Evolutionary conservation across 139 green algal genomes (phyloP).

Genomic region (Closterium sp.): DNA sequence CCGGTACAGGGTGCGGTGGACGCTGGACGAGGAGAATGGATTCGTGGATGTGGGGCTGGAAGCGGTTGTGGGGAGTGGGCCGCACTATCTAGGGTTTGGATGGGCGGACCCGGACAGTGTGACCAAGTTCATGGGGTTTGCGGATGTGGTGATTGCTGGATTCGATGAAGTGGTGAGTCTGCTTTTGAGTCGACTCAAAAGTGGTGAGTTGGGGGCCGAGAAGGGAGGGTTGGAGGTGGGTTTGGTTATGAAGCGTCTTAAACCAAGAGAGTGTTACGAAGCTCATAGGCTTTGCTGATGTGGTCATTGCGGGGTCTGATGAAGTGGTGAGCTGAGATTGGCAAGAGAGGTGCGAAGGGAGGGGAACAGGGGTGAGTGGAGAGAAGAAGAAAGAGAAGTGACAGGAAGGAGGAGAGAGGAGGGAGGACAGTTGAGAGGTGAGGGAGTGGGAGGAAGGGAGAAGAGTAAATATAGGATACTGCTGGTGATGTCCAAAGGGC

Average conservation of each 20-base stretch:
- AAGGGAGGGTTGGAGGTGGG: constrained; percentile 7
- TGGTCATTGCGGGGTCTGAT: constrained; percentile 7
- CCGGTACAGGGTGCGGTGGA: constrained; percentile 36
- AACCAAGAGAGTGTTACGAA: not conserved
- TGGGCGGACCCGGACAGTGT: constrained; percentile 6
- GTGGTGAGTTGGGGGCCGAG: not conserved
- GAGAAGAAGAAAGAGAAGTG: too few relatives aligned
- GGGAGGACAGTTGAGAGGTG: too few relatives aligned
- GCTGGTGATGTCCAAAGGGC: too few relatives aligned
- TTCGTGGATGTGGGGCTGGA: constrained; percentile 30
- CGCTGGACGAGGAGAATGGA: constrained; percentile 2
- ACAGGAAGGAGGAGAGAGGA: too few relatives aligned
- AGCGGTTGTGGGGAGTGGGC: not conserved
- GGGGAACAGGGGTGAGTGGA: too few relatives aligned
- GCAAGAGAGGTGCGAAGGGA: too few relatives aligned
- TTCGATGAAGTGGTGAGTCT: not conserved
- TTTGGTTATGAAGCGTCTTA: constrained; percentile 30
- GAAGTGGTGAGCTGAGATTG: not conserved
- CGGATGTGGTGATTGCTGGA: constrained; percentile 21
- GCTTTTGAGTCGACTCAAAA: not conserved
- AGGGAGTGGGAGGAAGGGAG: too few relatives aligned
- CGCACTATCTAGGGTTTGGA: constrained; percentile 8
- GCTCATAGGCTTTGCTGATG: constrained; percentile 18
- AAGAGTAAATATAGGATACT: too few relatives aligned
- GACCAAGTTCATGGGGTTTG: constrained; percentile 20